Conservation (phyloP, 2,329 filamentous ascomycete genomes). For the Acrocalymma vagum region DNA sequence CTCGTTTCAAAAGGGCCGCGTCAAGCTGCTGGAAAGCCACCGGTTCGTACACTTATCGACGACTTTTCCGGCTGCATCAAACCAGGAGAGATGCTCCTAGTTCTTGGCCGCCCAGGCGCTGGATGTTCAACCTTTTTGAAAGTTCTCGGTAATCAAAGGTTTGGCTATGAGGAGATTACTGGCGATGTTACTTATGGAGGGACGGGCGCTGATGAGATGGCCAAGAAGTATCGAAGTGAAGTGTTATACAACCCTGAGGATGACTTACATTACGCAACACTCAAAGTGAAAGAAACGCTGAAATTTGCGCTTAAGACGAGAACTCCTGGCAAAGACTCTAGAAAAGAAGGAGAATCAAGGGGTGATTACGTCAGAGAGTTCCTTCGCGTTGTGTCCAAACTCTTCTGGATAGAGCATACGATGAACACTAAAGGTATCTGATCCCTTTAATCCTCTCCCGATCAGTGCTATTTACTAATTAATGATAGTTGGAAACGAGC, state of each 20-base stretch:
- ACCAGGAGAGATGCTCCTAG: constrained; percentile 76
- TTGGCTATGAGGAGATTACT: constrained; percentile 65
- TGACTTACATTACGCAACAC: constrained; percentile 79
- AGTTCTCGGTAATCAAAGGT: constrained; percentile 70
- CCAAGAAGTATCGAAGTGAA: constrained; percentile 69
- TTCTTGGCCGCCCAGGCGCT: constrained; percentile 72
- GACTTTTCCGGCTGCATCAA: constrained; percentile 73
- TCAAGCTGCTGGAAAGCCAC: constrained; percentile 57
- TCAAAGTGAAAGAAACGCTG: constrained; percentile 78
- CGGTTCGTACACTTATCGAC: constrained; percentile 71
- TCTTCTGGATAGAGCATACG: constrained; percentile 77
- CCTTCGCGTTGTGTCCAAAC: constrained; percentile 72
- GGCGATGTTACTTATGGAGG: constrained; percentile 66
- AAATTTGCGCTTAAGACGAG: constrained; percentile 75
- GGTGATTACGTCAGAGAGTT: constrained; percentile 69
- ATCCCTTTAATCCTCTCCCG: too few species aligned
- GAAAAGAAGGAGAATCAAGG: constrained; percentile 69
- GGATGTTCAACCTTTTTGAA: constrained; percentile 78
- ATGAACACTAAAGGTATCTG: constrained; percentile 68
- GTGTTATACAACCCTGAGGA: constrained; percentile 80
- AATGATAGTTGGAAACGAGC: constrained; percentile 78
- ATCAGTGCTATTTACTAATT: too few species aligned
- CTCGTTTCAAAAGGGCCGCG: constrained; percentile 54
- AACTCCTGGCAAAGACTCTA: constrained; percentile 68
- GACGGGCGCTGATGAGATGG: constrained; percentile 60